Evolutionary conservation across 345 rosid species (phyloP), one percentile per base, ranked within the genome.

Genomic region (Eucalyptus curtisii): DNA sequence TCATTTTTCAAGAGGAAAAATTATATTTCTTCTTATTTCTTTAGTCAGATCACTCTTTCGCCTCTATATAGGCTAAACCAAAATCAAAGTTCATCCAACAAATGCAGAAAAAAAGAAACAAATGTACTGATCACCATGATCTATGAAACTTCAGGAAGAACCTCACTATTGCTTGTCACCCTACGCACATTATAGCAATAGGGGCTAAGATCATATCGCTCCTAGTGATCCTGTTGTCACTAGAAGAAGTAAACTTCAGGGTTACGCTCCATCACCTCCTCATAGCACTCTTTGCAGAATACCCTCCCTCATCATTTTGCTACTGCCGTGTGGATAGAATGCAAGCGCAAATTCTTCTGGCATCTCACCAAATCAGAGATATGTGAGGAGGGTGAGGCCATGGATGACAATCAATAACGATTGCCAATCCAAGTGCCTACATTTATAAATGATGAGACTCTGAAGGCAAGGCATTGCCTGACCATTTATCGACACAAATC

Each of bases 241-340:
- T 3, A 10, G 0, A 12, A 0, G 33, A 61, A 61, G 68, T 27
- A 5, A 30, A 30, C 31, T 61, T 61, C 1, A 1, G 10, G 71
- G 5, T 64, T n/a, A 30, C 19, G 37, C 7, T n/a, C 5, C 71
- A 64, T 64, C 71, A 64, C 37, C 71, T 64, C 19, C 71, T 30
- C 33, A 6, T 64, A 64, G 19, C 7, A n/a, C 71, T 64, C 19
- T n/a, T n/a, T n/a, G 71, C 10, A 64, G 1, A 7, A 64, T 13
- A n/a, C 37, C 71, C 37, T 2, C 71, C 71, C 37, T 64, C 10
- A 30, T 64, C 37, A 64, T 64, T 64, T 16, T 7, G 37, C 33
- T 30, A 30, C 10, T 30, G 10, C 19, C 1, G 0, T n/a, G 2
- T 9, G 10, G 3, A 66, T 31, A n/a, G 22, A 66, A n/a, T 0